A percentile compares a stretch with the other conserved stretches of the same genome.
These are phyloP conservation scores for Metschnikowia dekortorum DNA, from an alignment of 805 yeast species.

Conservation along the genomic window DNA sequence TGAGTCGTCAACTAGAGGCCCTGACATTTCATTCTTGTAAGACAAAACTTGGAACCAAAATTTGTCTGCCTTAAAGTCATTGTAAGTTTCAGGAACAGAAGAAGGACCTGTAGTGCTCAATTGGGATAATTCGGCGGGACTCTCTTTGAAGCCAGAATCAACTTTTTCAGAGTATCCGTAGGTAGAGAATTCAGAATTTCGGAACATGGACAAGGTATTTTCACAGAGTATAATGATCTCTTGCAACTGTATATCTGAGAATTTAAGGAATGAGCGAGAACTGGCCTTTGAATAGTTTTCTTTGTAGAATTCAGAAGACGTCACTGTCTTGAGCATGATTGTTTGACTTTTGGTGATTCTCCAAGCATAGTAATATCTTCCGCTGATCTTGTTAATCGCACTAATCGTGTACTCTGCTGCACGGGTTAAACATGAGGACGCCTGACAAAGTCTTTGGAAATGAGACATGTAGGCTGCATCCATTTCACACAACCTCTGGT, in stretches of 20 bases:
- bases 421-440: constrained; percentile 15
- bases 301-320: constrained; percentile 28
- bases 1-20: not conserved
- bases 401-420: constrained; percentile 23
- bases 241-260: constrained; percentile 20
- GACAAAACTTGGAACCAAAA: constrained; percentile 34
- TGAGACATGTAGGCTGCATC: constrained; percentile 8
- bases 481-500: constrained; percentile 11
- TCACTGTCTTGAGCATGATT: constrained; percentile 35
- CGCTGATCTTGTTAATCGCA: constrained; percentile 41
- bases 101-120: constrained; percentile 1
- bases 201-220: constrained; percentile 12
- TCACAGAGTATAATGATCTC: constrained; percentile 21
- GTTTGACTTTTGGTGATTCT: constrained; percentile 57
- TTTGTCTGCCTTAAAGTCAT: constrained; percentile 29
- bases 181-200: constrained; percentile 9
- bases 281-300: constrained; percentile 16
- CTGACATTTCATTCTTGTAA: constrained; percentile 20
- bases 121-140: not conserved
- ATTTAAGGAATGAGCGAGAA: constrained; percentile 13
- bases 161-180: constrained; percentile 12
- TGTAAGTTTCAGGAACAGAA: constrained; percentile 8
- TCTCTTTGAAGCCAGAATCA: constrained; percentile 5
- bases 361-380: constrained; percentile 63
- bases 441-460: constrained; percentile 13